Base-by-base conservation (phyloP, 768 basidiomycete species). In the Sarcomyxa edulis region DNA sequence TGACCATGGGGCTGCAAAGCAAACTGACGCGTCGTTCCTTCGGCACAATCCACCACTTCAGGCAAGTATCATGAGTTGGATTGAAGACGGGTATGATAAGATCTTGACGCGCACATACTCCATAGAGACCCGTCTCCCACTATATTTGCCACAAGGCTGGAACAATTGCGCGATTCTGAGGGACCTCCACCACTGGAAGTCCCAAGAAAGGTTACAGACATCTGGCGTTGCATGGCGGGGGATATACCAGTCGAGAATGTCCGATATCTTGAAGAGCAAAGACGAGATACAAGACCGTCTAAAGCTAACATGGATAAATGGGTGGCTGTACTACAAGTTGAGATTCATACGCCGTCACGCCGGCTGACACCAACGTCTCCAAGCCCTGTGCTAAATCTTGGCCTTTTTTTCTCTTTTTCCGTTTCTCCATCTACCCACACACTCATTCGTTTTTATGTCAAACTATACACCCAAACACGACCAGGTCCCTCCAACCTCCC, bases 11-110 rank as follows among this genome's bases (percentile, higher is more conserved):
- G 76, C 42, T 84, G 79, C 4, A 62, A 58, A 12, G 64, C 59
- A 46, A 89, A 80, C 52, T 90, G 86, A 19, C 82, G 68, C 10
- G 74, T 60, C 9, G 86, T 88, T 24, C 88, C 88, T 59, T 89
- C 85, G 10, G 84, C 87, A 58, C 86, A 87, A 55, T 90, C 86
- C 15, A 90, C 71, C 81, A 90, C 85, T 86, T 49, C n/a, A n/a
- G n/a, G n/a, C n/a, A 19, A 29, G 32, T 9, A 21, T 16, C 28
- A 11, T 31, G 32, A 38, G 45, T 43, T 44, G 35, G 43, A 41
- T 36, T 26, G 40, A 35, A 52, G 44, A 41, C 34, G 39, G 40
- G 39, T 23, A 38, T 16, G 22, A 19, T n/a, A 32, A 40, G 28
- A 32, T 16, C 18, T 22, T 36, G 23, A 44, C 37, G 21, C n/a